Conservation (phyloP, 768 basidiomycete genomes). For the Tricholoma hemisulphureum region DNA sequence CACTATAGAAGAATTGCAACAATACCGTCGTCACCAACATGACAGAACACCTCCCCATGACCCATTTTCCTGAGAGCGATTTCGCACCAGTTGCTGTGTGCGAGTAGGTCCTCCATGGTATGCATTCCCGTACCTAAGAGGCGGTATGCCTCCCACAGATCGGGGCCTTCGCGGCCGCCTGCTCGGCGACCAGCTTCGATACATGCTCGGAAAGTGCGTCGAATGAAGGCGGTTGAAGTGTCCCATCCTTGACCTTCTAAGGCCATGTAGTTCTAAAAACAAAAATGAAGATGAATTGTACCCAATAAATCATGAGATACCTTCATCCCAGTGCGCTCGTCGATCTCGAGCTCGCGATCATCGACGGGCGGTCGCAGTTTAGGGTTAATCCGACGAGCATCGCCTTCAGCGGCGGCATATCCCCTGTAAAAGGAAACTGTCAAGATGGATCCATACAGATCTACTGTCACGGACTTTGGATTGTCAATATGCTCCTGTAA, state of each 20-base stretch:
- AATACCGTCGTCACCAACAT: constrained; percentile 65
- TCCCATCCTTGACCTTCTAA: constrained; percentile 68
- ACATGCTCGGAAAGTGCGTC: constrained; percentile 59
- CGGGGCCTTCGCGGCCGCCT: constrained; percentile 48
- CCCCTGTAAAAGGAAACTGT: constrained; percentile 39
- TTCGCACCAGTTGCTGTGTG: constrained; percentile 83
- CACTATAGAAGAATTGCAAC: background rate
- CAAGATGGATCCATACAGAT: background rate
- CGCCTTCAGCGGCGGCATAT: constrained; percentile 66
- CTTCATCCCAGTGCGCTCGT: constrained; percentile 80
- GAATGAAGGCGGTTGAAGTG: constrained; percentile 67
- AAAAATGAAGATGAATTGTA: background rate
- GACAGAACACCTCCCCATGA: constrained; percentile 68
- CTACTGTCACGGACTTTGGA: constrained; percentile 49
- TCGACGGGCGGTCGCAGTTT: constrained; percentile 75
- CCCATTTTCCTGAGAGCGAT: constrained; percentile 69
- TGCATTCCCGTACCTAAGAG: constrained; percentile 68
- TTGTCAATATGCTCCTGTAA: constrained; percentile 74
- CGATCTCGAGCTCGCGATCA: constrained; percentile 70
- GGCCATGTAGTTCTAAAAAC: constrained; percentile 70
- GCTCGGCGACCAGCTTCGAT: constrained; percentile 67
- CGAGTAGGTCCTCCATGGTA: constrained; percentile 72
- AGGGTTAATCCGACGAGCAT: constrained; percentile 68
- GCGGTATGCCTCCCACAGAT: constrained; percentile 67
- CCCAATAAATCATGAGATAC: constrained; percentile 26